Conservation (phyloP, 441 rosid species). For the Erodium texanum region DNA sequence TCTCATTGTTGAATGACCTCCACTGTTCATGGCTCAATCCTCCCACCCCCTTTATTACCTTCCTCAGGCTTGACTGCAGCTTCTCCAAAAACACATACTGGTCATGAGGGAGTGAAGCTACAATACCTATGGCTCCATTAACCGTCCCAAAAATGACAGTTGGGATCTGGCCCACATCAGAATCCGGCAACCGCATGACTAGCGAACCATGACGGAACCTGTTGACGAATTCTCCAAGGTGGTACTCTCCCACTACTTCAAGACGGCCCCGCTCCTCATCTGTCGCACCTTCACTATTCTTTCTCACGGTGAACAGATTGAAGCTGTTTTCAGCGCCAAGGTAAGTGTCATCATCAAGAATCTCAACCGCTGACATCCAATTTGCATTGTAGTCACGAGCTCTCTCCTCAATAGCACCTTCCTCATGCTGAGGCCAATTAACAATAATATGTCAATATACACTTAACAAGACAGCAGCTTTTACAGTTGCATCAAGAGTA, state of each 20-base stretch:
- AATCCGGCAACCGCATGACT: constrained; percentile 92
- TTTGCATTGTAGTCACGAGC: constrained; percentile 96
- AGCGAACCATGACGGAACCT: constrained; percentile 89
- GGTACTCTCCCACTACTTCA: constrained; percentile 94
- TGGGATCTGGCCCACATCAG: constrained; percentile 79
- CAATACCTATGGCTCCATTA: constrained; percentile 83
- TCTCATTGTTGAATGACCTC: constrained; percentile 90
- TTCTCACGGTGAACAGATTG: constrained; percentile 76
- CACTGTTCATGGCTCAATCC: constrained; percentile 89
- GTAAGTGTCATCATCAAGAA: constrained; percentile 87
- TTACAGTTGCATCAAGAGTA: too few species aligned
- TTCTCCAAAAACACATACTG: constrained; percentile 69
- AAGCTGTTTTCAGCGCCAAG: constrained; percentile 91
- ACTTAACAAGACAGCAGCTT: background rate
- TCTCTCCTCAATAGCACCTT: constrained; percentile 96
- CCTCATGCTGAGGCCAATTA: constrained; percentile 59
- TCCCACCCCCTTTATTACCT: constrained; percentile 86
- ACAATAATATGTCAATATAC: background rate
- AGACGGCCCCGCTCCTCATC: constrained; percentile 95
- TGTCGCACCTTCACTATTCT: constrained; percentile 96
- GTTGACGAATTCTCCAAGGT: constrained; percentile 88
- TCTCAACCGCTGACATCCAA: constrained; percentile 99
- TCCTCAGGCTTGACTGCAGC: constrained; percentile 68
- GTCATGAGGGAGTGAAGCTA: constrained; percentile 80
- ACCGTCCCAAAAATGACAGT: constrained; percentile 77